These are phyloP conservation scores for Jacaranda copaia DNA, from an alignment of 257 asterid species.

Conservation along the genomic window DNA sequence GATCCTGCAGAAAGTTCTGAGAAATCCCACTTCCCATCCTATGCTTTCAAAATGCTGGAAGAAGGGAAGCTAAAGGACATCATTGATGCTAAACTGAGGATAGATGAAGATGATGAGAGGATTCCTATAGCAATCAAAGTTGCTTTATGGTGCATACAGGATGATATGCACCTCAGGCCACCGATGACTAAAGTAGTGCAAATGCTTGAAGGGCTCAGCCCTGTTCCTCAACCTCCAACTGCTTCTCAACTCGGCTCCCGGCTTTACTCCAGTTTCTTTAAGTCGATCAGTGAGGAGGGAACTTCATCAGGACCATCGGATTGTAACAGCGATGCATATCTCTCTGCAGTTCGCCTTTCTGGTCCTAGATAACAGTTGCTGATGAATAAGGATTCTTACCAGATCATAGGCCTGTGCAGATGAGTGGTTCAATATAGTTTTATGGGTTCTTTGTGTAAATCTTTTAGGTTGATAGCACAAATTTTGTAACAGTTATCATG, in stretches of 20 bases:
- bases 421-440: constrained; percentile 33
- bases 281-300: constrained; percentile 71
- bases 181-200: constrained; percentile 92
- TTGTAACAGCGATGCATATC: constrained; percentile 75
- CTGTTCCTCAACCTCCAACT: constrained; percentile 77
- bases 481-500: constrained; percentile 48
- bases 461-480: constrained; percentile 41
- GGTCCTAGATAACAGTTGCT: constrained; percentile 82
- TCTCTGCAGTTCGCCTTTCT: constrained; percentile 86
- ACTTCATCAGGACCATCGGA: constrained; percentile 91
- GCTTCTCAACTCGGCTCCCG: constrained; percentile 69
- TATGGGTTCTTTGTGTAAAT: constrained; percentile 43
- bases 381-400: constrained; percentile 5
- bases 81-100: constrained; percentile 60
- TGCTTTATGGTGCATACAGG: constrained; percentile 98
- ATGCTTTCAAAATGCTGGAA: constrained; percentile 85
- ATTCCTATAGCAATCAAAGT: constrained; percentile 67
- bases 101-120: constrained; percentile 73
- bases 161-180: constrained; percentile 83
- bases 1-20: constrained; percentile 67
- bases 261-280: constrained; percentile 63
- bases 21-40: constrained; percentile 83
- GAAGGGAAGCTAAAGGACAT: constrained; percentile 82
- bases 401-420: constrained; percentile 19
- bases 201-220: constrained; percentile 90